Evolutionary conservation across 1,284 basidiomycete genomes (phyloP).

Genomic region (Cerrena zonata): DNA sequence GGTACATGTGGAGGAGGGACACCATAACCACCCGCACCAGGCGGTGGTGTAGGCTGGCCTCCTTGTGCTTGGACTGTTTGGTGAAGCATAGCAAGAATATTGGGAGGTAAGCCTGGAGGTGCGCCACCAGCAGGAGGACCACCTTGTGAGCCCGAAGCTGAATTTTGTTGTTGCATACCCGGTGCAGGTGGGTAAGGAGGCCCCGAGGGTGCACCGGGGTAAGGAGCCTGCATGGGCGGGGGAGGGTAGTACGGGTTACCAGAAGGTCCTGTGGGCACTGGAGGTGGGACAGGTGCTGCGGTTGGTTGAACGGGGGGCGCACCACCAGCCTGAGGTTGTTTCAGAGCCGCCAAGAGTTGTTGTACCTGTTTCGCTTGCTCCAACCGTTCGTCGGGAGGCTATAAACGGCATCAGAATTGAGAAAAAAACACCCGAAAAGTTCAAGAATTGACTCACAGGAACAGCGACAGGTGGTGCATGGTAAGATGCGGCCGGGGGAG

Average conservation of each 20-base stretch:
- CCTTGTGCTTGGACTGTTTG: slow-evolving; percentile 16
- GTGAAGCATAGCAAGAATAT: slow-evolving; percentile 26
- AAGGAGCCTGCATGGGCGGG: slow-evolving; percentile 4
- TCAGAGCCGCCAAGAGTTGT: slow-evolving; percentile 72
- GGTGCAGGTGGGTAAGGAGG: slow-evolving; percentile 5
- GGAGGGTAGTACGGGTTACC: slow-evolving; percentile 1
- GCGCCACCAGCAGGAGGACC: slow-evolving; percentile 8
- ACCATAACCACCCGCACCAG: slow-evolving; percentile 15
- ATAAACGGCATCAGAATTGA: slow-evolving; percentile 2
- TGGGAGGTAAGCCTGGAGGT: slow-evolving; percentile 20
- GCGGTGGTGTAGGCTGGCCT: slow-evolving; percentile 6
- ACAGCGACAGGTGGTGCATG: slow-evolving; percentile 23
- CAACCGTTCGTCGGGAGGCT: slow-evolving; percentile 60
- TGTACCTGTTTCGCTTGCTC: slow-evolving; percentile 80
- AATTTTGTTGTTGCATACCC: neutral
- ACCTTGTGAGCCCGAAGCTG: neutral
- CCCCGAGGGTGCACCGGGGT: neutral
- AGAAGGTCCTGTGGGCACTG: slow-evolving; percentile 4
- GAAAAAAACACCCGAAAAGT: neutral
- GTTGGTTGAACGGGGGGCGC: slow-evolving; percentile 15
- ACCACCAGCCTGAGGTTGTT: slow-evolving; percentile 50
- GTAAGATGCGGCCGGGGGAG: slow-evolving; percentile 21
- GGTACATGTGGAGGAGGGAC: slow-evolving; percentile 21
- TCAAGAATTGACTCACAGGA: slow-evolving; percentile 18
- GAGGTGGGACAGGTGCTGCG: slow-evolving; percentile 3